Base-by-base conservation (phyloP, 2,329 filamentous ascomycete genomes). In the Pyricularia grisea region DNA sequence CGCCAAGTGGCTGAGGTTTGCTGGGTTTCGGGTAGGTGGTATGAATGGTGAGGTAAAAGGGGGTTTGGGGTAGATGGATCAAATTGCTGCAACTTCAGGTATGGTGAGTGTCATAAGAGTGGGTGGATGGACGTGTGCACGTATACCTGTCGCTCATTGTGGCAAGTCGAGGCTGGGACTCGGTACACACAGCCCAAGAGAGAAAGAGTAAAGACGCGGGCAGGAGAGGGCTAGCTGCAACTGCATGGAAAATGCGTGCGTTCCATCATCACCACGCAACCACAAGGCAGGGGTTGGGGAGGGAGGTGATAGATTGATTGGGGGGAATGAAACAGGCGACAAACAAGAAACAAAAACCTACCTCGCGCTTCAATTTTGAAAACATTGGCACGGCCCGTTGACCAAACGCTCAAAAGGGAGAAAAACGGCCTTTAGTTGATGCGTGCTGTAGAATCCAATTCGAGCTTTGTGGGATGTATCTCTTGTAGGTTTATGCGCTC, bases 301-400 rank as follows among this genome's bases (percentile, higher is more conserved):
- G 27, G 33, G 27, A 31, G 36, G 33, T 42, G 20, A 17, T 67
- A 20, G 66, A 55, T 30, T 27, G n/a, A 55, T 65, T 14, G n/a
- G 67, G 33, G 33, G 28, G 63, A 27, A 31, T n/a, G 36, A 27
- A 68, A 63, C 58, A 68, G 12, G 23, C 25, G 67, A 33, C 31
- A 55, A 23, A 23, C 25, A 20, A 20, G 65, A 27, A 66, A 27
- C 30, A 69, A 65, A 10, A 33, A 72, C 72, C 58, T 61, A 74
- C 73, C 72, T 74, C 73, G 71, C 73, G 73, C 71, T 74, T 74
- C 61, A 74, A 71, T 70, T 74, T 74, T 68, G 72, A 73, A 67
- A 74, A 73, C 73, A 74, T 74, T 70, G 68, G 71, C 66, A 66
- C 69, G 36, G 28, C 27, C 50, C 28, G 31, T 28, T 31, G 25